Evolutionary conservation across 306 rosid species (phyloP).

Genomic region (Vigna nakashimae): DNA sequence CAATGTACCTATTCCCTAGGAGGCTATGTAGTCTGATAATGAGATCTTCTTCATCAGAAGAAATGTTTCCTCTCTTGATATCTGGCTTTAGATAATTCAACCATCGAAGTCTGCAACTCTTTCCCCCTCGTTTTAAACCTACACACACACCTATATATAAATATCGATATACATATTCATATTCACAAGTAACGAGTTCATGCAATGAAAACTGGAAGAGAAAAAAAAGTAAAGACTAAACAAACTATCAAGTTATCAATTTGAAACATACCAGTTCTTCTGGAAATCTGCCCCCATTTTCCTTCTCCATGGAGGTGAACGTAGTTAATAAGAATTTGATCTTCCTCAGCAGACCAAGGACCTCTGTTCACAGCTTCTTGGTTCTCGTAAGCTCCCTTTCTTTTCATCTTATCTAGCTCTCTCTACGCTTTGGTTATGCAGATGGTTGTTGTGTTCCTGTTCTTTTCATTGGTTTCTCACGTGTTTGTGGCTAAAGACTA

Average conservation of each 20-base stretch:
- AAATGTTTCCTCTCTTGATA: conserved; percentile 29
- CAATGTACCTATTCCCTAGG: conserved; percentile 3
- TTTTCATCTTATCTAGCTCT: background rate
- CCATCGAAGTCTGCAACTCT: conserved; percentile 22
- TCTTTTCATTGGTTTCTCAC: background rate
- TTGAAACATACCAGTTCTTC: background rate
- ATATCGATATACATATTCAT: no score
- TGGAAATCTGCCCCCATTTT: conserved; percentile 8
- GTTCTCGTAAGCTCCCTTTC: background rate
- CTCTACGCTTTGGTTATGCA: background rate
- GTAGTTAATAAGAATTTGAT: conserved; percentile 12
- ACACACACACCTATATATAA: background rate
- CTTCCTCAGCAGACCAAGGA: conserved; percentile 28
- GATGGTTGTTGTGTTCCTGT: background rate
- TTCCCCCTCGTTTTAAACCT: conserved; percentile 17
- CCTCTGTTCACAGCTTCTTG: conserved; percentile 1
- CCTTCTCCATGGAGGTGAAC: conserved; percentile 20
- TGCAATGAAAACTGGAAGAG: background rate
- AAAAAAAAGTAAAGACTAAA: background rate
- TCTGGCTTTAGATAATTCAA: conserved; percentile 31
- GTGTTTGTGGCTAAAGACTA: background rate
- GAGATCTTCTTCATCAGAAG: conserved; percentile 27
- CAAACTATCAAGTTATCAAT: background rate
- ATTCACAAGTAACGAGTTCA: background rate
- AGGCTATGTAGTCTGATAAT: conserved; percentile 26